Evolutionary conservation across 805 yeast species (phyloP).

Genomic region (Yamadazyma sp.): DNA sequence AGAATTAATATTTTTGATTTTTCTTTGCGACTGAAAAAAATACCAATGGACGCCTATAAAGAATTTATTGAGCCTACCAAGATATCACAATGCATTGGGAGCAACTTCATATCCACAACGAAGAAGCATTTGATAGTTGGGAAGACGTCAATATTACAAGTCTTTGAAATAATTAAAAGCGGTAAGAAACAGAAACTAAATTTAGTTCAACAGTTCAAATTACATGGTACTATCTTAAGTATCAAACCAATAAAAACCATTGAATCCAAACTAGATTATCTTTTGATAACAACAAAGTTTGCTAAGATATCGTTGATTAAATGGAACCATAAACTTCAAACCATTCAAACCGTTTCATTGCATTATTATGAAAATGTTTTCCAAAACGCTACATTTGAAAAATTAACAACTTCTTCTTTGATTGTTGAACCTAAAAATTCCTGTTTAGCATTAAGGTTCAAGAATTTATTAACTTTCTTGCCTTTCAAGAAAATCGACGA

Average conservation of each 20-base stretch:
- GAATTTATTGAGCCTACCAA: conserved; percentile 75
- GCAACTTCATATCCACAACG: conserved; percentile 45
- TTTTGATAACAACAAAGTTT: conserved; percentile 62
- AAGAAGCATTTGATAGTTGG: conserved; percentile 62
- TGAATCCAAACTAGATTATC: conserved; percentile 52
- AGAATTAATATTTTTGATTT: too few relatives aligned
- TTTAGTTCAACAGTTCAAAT: conserved; percentile 57
- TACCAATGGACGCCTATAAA: conserved; percentile 71
- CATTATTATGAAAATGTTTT: conserved; percentile 82
- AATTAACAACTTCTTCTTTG: conserved; percentile 41
- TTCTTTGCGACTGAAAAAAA: neutral
- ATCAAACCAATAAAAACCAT: conserved; percentile 48
- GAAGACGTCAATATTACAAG: conserved; percentile 65
- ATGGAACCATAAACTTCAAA: conserved; percentile 58
- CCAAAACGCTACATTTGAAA: conserved; percentile 45
- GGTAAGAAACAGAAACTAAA: conserved; percentile 26
- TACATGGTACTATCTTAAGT: conserved; percentile 68
- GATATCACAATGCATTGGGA: conserved; percentile 57
- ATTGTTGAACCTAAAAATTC: conserved; percentile 58
- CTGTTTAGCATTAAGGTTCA: conserved; percentile 57
- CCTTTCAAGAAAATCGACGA: conserved; percentile 56
- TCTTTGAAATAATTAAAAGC: conserved; percentile 43
- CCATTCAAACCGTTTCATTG: conserved; percentile 69
- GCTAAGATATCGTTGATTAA: conserved; percentile 77
- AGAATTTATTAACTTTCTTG: conserved; percentile 67